Conservation (phyloP, 2,329 filamentous ascomycete genomes). For the Pyrenochaeta sp. region DNA sequence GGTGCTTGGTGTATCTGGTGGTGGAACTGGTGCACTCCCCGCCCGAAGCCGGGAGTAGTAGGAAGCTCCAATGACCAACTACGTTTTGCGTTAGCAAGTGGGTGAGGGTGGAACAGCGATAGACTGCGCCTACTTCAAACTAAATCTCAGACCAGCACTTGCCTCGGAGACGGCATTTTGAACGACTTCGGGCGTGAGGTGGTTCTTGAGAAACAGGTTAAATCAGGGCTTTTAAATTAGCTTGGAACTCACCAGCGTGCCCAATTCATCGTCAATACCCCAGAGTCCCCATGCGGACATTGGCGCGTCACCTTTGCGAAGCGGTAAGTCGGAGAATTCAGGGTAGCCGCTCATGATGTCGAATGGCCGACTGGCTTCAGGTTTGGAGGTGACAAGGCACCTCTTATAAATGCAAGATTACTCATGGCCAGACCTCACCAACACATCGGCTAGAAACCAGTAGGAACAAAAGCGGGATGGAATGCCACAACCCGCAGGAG, state of each 20-base stretch:
- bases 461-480: no score
- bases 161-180: conserved; percentile 1
- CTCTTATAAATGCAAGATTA: no score
- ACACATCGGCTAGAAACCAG: no score
- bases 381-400: no score
- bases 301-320: background rate
- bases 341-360: no score
- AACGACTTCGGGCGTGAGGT: conserved; percentile 2
- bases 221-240: background rate
- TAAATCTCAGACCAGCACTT: background rate
- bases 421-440: no score
- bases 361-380: no score
- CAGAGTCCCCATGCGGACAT: conserved; percentile 10
- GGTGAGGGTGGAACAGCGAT: background rate
- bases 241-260: conserved; percentile 1
- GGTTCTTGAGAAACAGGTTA: background rate
- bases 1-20: conserved; percentile 15
- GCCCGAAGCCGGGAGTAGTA: background rate
- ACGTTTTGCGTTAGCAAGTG: background rate
- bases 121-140: background rate
- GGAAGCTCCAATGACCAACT: background rate
- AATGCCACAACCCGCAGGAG: no score
- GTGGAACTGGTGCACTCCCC: background rate
- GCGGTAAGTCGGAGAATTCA: background rate
- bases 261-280: conserved; percentile 4